phyloP scores from a whole-genome alignment of 78 protist species.

The Emiliania huxleyi region DNA sequence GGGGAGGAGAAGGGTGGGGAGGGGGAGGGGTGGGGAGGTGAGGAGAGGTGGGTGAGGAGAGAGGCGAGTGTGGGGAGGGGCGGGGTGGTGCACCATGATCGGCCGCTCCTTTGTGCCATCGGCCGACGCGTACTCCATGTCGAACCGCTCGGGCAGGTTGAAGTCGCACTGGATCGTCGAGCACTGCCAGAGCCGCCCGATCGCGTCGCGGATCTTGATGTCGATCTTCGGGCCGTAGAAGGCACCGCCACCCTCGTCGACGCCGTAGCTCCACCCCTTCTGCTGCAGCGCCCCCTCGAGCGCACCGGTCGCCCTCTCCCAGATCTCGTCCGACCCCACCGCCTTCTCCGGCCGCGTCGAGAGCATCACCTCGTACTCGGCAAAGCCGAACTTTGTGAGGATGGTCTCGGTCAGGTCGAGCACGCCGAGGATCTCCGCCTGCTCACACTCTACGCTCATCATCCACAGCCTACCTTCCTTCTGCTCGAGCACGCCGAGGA shows the following conservation, averaged over 20 bases:
- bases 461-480: too few species aligned
- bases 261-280: slow-evolving; percentile 31
- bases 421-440: slow-evolving; percentile 34
- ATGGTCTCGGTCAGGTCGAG: slow-evolving; percentile 31
- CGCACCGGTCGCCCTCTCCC: slow-evolving; percentile 21
- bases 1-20: too few species aligned
- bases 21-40: too few species aligned
- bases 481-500: too few species aligned
- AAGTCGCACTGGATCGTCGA: too few species aligned
- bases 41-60: too few species aligned
- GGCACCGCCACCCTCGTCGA: slow-evolving; percentile 60
- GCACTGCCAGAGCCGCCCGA: too few species aligned
- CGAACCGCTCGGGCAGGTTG: slow-evolving; percentile 57
- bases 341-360: slow-evolving; percentile 64
- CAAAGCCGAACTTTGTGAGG: slow-evolving; percentile 34
- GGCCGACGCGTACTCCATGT: slow-evolving; percentile 25
- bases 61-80: too few species aligned
- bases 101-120: slow-evolving; percentile 27
- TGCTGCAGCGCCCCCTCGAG: not conserved
- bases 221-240: slow-evolving; percentile 66
- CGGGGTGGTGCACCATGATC: slow-evolving; percentile 47
- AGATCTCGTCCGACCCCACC: slow-evolving; percentile 46
- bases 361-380: not conserved
- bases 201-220: too few species aligned
- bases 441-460: too few species aligned